These are phyloP conservation scores for Aspergillus baeticus DNA, from an alignment of 495 filamentous ascomycete species.

Conservation along the genomic window DNA sequence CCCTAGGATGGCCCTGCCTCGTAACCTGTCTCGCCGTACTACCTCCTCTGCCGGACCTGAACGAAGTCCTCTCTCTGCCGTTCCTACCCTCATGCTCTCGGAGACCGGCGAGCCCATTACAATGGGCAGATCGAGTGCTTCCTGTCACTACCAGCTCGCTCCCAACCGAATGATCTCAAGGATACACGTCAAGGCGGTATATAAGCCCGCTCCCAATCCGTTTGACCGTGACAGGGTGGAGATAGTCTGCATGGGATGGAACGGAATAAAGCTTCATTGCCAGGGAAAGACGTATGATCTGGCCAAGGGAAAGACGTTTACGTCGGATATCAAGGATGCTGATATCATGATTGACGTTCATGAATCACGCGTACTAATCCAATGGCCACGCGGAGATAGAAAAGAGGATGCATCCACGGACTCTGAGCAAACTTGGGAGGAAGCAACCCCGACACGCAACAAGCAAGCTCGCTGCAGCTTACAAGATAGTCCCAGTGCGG, in stretches of 20 bases:
- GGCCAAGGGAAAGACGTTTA: constrained; percentile 84
- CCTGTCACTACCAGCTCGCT: constrained; percentile 87
- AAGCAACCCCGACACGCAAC: constrained; percentile 39
- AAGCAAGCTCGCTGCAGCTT: constrained; percentile 28
- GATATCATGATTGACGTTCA: constrained; percentile 97
- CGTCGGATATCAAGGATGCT: constrained; percentile 81
- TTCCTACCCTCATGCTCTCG: constrained; percentile 78
- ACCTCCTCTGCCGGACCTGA: constrained; percentile 73
- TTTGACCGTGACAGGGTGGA: constrained; percentile 70
- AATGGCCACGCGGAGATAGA: constrained; percentile 71
- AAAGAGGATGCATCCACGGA: constrained; percentile 61
- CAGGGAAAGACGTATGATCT: constrained; percentile 85
- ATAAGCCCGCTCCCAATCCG: constrained; percentile 63
- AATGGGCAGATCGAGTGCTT: constrained; percentile 91
- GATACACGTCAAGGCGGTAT: constrained; percentile 85
- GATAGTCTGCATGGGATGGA: constrained; percentile 92
- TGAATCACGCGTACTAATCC: constrained; percentile 82
- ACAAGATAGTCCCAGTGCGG: constrained; percentile 64
- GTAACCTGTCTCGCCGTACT: constrained; percentile 45
- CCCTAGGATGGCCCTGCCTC: constrained; percentile 46
- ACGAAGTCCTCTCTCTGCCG: constrained; percentile 76
- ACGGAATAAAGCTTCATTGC: constrained; percentile 90
- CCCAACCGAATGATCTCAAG: constrained; percentile 88
- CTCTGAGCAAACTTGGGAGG: constrained; percentile 70
- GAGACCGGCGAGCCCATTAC: constrained; percentile 76